These are phyloP conservation scores for Hypomontagnella monticulosa DNA, from an alignment of 495 filamentous ascomycete genomes.

Conservation along the genomic window DNA sequence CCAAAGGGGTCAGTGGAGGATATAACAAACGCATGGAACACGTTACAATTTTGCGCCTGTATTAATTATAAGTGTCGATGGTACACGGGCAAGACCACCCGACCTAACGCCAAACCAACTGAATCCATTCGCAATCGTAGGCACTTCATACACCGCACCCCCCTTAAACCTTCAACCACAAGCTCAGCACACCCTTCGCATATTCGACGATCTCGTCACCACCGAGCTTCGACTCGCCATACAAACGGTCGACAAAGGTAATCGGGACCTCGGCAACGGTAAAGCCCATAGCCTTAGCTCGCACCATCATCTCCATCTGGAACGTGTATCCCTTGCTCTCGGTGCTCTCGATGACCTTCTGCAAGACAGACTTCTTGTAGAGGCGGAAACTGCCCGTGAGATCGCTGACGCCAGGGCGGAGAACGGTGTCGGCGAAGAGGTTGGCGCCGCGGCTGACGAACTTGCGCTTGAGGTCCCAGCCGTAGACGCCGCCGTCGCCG, in stretches of 20 bases:
- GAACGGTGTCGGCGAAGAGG: constrained; percentile 91
- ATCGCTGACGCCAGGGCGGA: constrained; percentile 95
- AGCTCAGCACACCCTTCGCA: constrained; percentile 86
- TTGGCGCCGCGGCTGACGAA: constrained; percentile 91
- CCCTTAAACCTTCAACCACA: constrained; percentile 85
- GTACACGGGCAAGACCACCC: constrained; percentile 29
- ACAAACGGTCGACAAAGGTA: constrained; percentile 92
- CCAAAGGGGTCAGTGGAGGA: not conserved
- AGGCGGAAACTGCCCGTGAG: constrained; percentile 93
- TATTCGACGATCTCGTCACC: constrained; percentile 98
- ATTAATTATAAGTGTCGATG: constrained; percentile 28
- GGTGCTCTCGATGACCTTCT: constrained; percentile 88
- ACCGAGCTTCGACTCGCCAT: constrained; percentile 94
- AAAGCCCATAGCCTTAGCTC: constrained; percentile 92
- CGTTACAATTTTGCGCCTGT: constrained; percentile 16
- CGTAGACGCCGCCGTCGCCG: constrained; percentile 89
- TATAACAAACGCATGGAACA: not conserved
- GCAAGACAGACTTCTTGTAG: constrained; percentile 89
- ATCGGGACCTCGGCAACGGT: constrained; percentile 94
- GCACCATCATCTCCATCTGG: constrained; percentile 92
- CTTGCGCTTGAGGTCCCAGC: constrained; percentile 98
- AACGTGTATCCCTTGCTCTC: constrained; percentile 97
- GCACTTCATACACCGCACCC: not conserved
- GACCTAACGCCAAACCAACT: constrained; percentile 26
- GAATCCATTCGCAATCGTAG: not conserved